Conservation (phyloP, 495 filamentous ascomycete species). For the Aspergillus hancockii region DNA sequence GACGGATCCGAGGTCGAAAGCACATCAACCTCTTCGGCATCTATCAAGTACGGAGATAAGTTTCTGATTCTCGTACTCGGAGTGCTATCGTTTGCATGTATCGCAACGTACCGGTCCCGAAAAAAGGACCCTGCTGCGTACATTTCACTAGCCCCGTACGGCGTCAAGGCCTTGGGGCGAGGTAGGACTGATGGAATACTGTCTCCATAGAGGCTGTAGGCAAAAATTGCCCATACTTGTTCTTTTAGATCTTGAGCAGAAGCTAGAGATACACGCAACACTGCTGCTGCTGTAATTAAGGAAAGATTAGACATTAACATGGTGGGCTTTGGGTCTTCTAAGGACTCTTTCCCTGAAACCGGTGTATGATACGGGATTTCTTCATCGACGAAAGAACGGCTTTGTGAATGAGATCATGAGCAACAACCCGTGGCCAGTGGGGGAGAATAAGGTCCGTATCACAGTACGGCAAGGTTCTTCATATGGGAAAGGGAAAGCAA, state of each 20-base stretch:
- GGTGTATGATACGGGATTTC: neutral
- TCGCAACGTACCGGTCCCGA: slow-evolving; percentile 57
- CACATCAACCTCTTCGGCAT: slow-evolving; percentile 48
- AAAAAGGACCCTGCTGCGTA: slow-evolving; percentile 61
- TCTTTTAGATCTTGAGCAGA: slow-evolving; percentile 40
- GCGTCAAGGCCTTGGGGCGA: slow-evolving; percentile 55
- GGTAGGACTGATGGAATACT: slow-evolving; percentile 60
- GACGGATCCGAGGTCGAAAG: slow-evolving; percentile 49
- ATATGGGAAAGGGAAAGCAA: neutral
- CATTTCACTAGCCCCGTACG: slow-evolving; percentile 69
- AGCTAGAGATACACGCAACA: slow-evolving; percentile 19
- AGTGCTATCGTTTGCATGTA: slow-evolving; percentile 36
- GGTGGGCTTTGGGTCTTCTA: neutral
- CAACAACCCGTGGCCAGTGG: neutral
- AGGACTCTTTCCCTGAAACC: neutral
- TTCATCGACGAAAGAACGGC: neutral
- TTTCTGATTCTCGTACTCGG: slow-evolving; percentile 39
- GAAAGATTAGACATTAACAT: slow-evolving; percentile 21
- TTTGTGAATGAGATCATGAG: neutral
- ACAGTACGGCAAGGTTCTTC: neutral
- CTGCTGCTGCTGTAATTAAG: slow-evolving; percentile 14
- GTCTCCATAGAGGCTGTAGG: slow-evolving; percentile 75
- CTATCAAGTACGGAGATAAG: slow-evolving; percentile 44
- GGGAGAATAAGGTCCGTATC: neutral
- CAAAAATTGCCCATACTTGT: slow-evolving; percentile 66